phyloP scores from a whole-genome alignment of 352 stramenopile species.

The Phytophthora citrophthora region DNA sequence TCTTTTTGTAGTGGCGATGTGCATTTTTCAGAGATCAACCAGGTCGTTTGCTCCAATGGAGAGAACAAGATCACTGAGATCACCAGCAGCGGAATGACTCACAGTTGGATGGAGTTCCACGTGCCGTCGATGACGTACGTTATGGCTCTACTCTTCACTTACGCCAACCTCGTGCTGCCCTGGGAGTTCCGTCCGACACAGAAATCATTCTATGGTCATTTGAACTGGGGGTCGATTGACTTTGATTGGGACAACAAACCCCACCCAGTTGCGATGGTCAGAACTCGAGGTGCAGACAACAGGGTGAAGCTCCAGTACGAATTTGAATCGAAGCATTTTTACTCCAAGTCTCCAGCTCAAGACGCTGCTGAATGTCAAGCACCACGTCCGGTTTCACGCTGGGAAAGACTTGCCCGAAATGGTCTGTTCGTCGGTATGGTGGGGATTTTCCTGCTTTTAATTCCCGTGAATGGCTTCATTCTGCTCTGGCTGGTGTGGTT shows the following conservation, averaged over 20 bases:
- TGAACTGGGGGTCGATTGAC: constrained; percentile 95
- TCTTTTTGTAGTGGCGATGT: constrained; percentile 84
- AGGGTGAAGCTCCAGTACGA: constrained; percentile 72
- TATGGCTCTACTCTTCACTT: constrained; percentile 71
- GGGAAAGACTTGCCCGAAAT: constrained; percentile 47
- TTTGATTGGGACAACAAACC: constrained; percentile 84
- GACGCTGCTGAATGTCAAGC: constrained; percentile 58
- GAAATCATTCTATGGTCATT: constrained; percentile 80
- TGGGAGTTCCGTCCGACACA: constrained; percentile 78
- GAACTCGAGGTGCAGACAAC: constrained; percentile 64
- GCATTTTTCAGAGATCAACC: constrained; percentile 93
- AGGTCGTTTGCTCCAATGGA: constrained; percentile 87
- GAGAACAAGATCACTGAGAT: constrained; percentile 80
- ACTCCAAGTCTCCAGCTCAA: constrained; percentile 47
- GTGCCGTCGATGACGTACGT: constrained; percentile 56
- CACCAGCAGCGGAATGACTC: constrained; percentile 94
- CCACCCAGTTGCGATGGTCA: constrained; percentile 63
- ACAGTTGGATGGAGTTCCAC: constrained; percentile 92
- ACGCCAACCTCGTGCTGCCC: constrained; percentile 73
- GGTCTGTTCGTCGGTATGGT: constrained; percentile 44
- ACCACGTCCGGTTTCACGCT: constrained; percentile 44
- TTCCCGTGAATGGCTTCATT: constrained; percentile 60
- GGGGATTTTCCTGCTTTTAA: constrained; percentile 51
- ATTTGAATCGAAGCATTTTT: constrained; percentile 51
- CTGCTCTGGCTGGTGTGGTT: constrained; percentile 72